Evolutionary conservation across 164 flowering plant species (phyloP).

Genomic region (Macadamia tetraphylla): DNA sequence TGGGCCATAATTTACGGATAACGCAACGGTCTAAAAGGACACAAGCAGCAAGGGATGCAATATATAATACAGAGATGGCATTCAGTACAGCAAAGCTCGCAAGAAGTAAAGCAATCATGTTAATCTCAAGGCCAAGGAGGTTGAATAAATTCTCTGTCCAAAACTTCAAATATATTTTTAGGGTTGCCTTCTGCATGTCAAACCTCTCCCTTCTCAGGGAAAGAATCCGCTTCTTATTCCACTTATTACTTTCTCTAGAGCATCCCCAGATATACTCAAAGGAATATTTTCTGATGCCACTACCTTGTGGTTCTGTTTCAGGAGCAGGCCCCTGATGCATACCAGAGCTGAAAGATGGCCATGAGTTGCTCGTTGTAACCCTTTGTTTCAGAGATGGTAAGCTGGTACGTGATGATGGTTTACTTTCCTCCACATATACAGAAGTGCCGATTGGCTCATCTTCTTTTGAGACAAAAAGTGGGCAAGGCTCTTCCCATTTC

Average conservation of each 20-base stretch:
- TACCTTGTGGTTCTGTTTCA: slow-evolving; percentile 32
- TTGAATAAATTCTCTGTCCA: slow-evolving; percentile 91
- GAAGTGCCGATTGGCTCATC: slow-evolving; percentile 25
- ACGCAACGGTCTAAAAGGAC: slow-evolving; percentile 54
- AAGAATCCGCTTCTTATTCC: slow-evolving; percentile 69
- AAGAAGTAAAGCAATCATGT: slow-evolving; percentile 83
- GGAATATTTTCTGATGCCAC: slow-evolving; percentile 37
- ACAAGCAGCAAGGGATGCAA: slow-evolving; percentile 79
- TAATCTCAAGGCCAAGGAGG: slow-evolving; percentile 93
- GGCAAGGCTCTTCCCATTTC: slow-evolving; percentile 89
- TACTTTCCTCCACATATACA: slow-evolving; percentile 27
- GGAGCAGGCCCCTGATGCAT: slow-evolving; percentile 25
- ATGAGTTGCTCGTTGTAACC: slow-evolving; percentile 32
- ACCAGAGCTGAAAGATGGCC: slow-evolving; percentile 36
- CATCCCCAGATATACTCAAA: slow-evolving; percentile 73
- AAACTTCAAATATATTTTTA: slow-evolving; percentile 70
- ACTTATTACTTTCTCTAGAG: slow-evolving; percentile 69
- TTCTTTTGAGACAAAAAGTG: slow-evolving; percentile 57
- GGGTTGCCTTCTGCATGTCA: slow-evolving; percentile 67
- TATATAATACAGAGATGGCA: slow-evolving; percentile 72
- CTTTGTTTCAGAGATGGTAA: slow-evolving; percentile 23
- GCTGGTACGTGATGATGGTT: slow-evolving; percentile 22
- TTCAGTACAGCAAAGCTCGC: slow-evolving; percentile 88
- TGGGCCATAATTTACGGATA: slow-evolving; percentile 74
- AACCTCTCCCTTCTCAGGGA: slow-evolving; percentile 73